Percentiles rank a stretch among this genome's conserved stretches.
Evolutionary conservation across 2,329 filamentous ascomycete species (phyloP).

Genomic region (Apiospora rasikravindrae): DNA sequence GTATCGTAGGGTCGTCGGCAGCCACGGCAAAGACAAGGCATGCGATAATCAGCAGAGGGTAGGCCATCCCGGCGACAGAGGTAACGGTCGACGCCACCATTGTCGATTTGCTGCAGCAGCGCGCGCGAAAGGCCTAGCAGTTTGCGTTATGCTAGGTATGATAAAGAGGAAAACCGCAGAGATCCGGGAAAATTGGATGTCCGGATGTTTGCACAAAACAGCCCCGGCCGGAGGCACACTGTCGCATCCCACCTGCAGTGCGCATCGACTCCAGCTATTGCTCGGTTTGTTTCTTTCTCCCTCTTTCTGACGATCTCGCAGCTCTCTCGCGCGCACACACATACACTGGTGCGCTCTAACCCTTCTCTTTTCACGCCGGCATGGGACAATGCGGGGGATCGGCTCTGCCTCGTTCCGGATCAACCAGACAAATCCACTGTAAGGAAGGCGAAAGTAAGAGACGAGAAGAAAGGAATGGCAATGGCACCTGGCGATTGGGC

Average conservation of each 20-base stretch:
- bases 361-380: background rate
- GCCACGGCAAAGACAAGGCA: conserved; percentile 39
- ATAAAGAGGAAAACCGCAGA: conserved; percentile 15
- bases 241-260: conserved; percentile 14
- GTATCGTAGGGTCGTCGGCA: conserved; percentile 40
- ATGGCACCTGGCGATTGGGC: background rate
- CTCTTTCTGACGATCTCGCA: background rate
- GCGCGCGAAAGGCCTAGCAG: conserved; percentile 23
- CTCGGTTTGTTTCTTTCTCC: background rate
- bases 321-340: background rate
- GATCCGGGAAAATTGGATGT: conserved; percentile 18
- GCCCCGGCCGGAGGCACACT: conserved; percentile 8
- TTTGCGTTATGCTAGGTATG: background rate
- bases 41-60: conserved; percentile 34
- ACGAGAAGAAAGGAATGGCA: background rate
- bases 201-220: conserved; percentile 17
- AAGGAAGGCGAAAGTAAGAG: background rate
- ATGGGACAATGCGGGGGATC: conserved; percentile 13
- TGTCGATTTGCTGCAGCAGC: background rate
- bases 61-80: conserved; percentile 37
- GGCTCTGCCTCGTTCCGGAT: conserved; percentile 8
- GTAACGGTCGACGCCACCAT: conserved; percentile 46
- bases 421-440: conserved; percentile 1
- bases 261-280: conserved; percentile 3
- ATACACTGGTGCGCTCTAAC: background rate